Conservation (phyloP, 345 rosid genomes). For the Ricinus communis region DNA sequence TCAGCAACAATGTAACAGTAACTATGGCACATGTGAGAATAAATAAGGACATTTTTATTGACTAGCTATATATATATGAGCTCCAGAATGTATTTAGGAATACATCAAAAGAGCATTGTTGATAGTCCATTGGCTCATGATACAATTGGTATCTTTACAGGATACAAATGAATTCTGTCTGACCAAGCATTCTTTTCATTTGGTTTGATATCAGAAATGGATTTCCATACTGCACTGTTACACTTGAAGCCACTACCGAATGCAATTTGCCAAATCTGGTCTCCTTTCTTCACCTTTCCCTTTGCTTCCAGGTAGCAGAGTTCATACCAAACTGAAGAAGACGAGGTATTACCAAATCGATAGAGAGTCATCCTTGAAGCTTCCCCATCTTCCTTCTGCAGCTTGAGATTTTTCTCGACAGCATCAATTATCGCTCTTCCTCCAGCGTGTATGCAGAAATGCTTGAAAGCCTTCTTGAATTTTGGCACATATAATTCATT, state of each 20-base stretch:
- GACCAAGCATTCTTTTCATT: constrained; percentile 54
- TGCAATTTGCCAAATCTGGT: constrained; percentile 56
- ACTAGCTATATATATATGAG: not conserved
- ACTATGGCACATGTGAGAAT: not conserved
- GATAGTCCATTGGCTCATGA: not conserved
- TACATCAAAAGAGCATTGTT: not conserved
- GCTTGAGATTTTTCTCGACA: constrained; percentile 51
- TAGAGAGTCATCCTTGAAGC: constrained; percentile 63
- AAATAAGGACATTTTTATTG: not conserved
- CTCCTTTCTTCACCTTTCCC: constrained; percentile 54
- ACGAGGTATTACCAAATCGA: constrained; percentile 63
- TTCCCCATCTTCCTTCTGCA: constrained; percentile 56
- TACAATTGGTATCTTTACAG: constrained; percentile 28
- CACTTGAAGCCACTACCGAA: constrained; percentile 72
- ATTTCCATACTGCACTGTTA: constrained; percentile 65
- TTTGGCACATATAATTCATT: constrained; percentile 40
- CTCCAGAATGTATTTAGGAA: not conserved
- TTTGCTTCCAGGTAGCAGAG: constrained; percentile 62
- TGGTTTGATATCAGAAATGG: constrained; percentile 42
- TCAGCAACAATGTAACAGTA: not conserved
- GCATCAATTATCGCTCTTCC: constrained; percentile 57
- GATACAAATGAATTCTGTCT: constrained; percentile 50
- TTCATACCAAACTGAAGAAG: constrained; percentile 75
- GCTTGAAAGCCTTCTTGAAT: constrained; percentile 59
- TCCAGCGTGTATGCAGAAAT: constrained; percentile 67